phyloP scores from a whole-genome alignment of 305 asterid genomes.

The Euphrasia arctica region DNA sequence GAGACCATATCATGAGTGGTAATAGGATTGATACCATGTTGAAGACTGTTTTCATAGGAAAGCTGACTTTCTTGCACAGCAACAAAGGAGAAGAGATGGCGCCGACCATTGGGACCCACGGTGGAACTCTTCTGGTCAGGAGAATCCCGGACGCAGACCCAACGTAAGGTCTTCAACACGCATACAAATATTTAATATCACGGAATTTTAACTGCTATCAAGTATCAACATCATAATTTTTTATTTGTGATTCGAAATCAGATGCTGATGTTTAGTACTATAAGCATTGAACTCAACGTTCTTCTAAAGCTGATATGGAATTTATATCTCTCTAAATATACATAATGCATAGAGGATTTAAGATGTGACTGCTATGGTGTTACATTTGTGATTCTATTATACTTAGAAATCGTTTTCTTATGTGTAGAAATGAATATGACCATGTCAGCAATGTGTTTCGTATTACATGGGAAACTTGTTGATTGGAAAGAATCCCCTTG shows the following conservation, averaged over 20 bases:
- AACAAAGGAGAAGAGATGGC: constrained; percentile 78
- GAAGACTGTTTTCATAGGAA: constrained; percentile 59
- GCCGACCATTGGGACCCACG: constrained; percentile 56
- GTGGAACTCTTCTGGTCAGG: constrained; percentile 85
- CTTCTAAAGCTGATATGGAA: not conserved
- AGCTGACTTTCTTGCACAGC: constrained; percentile 63
- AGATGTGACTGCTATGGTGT: no score
- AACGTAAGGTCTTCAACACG: constrained; percentile 40
- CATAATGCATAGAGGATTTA: no score
- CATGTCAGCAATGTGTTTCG: no score
- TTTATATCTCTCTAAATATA: no score
- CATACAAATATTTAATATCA: constrained; percentile 1
- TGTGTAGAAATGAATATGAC: no score
- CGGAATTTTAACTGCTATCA: not conserved
- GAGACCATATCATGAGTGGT: constrained; percentile 36
- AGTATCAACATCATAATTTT: no score
- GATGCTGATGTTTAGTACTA: not conserved
- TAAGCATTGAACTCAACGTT: not conserved
- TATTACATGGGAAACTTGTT: no score
- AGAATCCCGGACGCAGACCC: constrained; percentile 62
- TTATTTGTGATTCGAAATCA: not conserved
- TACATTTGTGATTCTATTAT: no score
- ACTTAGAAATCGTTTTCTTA: no score
- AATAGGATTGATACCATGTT: constrained; percentile 39
- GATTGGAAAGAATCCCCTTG: not conserved